Evolutionary conservation across 495 filamentous ascomycete species (phyloP).

Genomic region (Talaromyces stipitatus): DNA sequence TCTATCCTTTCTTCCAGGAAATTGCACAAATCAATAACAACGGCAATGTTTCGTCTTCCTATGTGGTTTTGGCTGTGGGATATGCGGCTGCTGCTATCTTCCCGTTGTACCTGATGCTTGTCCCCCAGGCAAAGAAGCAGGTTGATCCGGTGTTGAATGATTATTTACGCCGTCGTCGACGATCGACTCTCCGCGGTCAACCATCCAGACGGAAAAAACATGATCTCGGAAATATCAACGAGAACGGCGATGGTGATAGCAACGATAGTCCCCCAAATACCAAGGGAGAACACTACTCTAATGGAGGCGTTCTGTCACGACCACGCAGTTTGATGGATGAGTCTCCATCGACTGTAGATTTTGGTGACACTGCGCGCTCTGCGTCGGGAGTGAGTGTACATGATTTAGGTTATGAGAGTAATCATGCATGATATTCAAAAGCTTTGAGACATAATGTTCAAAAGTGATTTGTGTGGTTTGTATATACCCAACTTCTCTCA

Average conservation of each 20-base stretch:
- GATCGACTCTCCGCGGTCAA: constrained; percentile 16
- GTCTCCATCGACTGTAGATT: constrained; percentile 18
- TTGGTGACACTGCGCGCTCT: neutral
- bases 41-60: constrained; percentile 39
- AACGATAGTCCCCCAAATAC: neutral
- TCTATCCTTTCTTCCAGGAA: constrained; percentile 49
- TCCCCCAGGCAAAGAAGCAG: constrained; percentile 50
- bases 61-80: constrained; percentile 49
- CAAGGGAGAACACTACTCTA: constrained; percentile 6
- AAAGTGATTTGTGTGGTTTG: too few species aligned
- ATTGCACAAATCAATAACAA: constrained; percentile 25
- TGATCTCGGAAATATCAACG: neutral
- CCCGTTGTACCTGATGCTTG: constrained; percentile 51
- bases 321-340: constrained; percentile 30
- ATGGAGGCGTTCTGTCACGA: constrained; percentile 30
- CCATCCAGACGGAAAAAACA: constrained; percentile 2
- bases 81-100: constrained; percentile 51
- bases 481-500: neutral
- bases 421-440: neutral
- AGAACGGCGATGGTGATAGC: neutral
- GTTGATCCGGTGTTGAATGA: constrained; percentile 49
- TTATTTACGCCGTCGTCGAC: constrained; percentile 32
- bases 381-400: neutral
- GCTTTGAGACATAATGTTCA: too few species aligned
- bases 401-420: neutral